Percentiles rank a stretch among this genome's conserved stretches.
These are phyloP conservation scores for Scenedesmus sp. DNA, from an alignment of 163 green algal genomes.

Conservation along the genomic window DNA sequence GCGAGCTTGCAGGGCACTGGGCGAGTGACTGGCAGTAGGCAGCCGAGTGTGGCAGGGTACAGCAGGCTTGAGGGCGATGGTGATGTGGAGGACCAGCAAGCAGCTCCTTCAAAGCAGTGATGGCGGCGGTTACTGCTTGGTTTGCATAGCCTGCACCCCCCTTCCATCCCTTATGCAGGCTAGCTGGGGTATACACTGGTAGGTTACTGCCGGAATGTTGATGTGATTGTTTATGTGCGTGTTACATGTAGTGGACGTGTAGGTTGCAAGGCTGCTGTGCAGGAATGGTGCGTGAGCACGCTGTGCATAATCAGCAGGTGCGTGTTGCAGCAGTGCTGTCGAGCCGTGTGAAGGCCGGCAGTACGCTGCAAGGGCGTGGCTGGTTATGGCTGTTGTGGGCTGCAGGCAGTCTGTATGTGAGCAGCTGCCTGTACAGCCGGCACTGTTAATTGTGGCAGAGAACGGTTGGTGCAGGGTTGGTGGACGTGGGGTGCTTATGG, in stretches of 20 bases:
- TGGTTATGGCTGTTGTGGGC: neutral
- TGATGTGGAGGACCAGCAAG: neutral
- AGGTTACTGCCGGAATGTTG: too few relatives aligned
- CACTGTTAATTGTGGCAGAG: neutral
- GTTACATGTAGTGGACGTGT: neutral
- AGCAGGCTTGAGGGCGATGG: neutral
- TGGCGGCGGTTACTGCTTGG: neutral
- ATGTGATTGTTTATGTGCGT: neutral
- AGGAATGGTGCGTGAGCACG: too few relatives aligned
- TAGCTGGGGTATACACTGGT: too few relatives aligned
- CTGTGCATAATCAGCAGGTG: neutral
- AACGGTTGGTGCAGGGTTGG: neutral
- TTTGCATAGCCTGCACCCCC: too few relatives aligned
- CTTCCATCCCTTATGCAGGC: too few relatives aligned
- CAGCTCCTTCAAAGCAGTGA: neutral
- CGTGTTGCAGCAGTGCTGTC: neutral
- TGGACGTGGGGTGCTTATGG: neutral
- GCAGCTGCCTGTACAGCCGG: neutral
- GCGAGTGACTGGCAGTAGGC: neutral
- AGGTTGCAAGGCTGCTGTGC: neutral
- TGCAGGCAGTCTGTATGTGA: constrained; percentile 8
- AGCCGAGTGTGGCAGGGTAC: neutral
- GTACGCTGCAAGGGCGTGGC: neutral
- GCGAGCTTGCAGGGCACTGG: neutral
- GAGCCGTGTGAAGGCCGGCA: neutral